Percentiles rank a stretch among this genome's conserved stretches.
These are phyloP conservation scores for Leptodontidium sp. DNA, from an alignment of 2,329 filamentous ascomycete genomes.

Conservation along the genomic window DNA sequence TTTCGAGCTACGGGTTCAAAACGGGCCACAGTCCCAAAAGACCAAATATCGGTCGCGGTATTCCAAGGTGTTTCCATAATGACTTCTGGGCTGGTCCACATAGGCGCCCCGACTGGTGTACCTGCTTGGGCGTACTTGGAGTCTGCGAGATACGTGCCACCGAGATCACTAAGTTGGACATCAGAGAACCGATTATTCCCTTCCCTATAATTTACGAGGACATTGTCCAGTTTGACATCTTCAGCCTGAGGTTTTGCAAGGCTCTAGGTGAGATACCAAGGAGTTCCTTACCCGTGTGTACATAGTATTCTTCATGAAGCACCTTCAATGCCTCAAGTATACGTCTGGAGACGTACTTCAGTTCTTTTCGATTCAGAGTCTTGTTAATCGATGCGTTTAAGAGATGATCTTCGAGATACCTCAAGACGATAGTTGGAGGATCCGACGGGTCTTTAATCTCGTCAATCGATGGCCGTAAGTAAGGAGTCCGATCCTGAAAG, in stretches of 20 bases:
- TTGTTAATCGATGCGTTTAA: constrained; percentile 25
- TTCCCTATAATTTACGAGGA: constrained; percentile 33
- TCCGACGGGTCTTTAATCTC: constrained; percentile 30
- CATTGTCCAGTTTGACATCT: constrained; percentile 46
- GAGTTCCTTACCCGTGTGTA: constrained; percentile 25
- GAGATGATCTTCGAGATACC: constrained; percentile 31
- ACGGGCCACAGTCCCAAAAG: constrained; percentile 26
- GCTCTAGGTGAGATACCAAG: background rate
- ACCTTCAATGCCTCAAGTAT: constrained; percentile 31
- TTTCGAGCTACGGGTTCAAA: constrained; percentile 1
- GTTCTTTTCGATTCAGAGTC: constrained; percentile 28
- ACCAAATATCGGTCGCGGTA: constrained; percentile 36
- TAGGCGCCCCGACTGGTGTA: constrained; percentile 28
- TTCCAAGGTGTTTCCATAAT: constrained; percentile 28
- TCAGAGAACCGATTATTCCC: constrained; percentile 25
- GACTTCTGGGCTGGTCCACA: constrained; percentile 30
- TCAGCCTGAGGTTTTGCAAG: constrained; percentile 3
- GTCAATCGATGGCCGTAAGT: constrained; percentile 29
- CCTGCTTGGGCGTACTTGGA: constrained; percentile 28
- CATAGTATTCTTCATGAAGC: constrained; percentile 28
- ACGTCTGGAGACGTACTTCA: constrained; percentile 27
- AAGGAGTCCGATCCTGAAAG: constrained; percentile 29
- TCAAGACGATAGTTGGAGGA: constrained; percentile 30
- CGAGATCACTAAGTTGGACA: constrained; percentile 26
- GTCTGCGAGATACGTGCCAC: constrained; percentile 30